Evolutionary conservation across 2,329 filamentous ascomycete species (phyloP), one percentile per base, ranked within the genome.

Genomic region (Fusarium sp.): DNA sequence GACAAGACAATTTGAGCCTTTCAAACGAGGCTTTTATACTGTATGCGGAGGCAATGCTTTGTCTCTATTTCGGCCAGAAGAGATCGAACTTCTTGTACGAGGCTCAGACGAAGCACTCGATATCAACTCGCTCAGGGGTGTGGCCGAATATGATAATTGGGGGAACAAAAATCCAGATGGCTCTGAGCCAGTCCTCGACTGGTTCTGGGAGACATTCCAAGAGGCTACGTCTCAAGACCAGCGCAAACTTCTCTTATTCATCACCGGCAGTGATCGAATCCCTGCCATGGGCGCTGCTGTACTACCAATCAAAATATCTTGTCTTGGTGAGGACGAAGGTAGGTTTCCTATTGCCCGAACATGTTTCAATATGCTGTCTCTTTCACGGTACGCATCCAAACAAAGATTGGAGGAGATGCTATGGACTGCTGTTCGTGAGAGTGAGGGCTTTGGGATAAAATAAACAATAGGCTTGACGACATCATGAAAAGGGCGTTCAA

Each of bases 11-110:
- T 98, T 97, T 70, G 94, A 97, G 77, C 94, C 94, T 1, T 98
- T 98, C 84, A 96, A 96, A 78, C 89, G 94, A 58, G 94, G 94
- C 1, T 98, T 98, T 80, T 98, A 94, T 78, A 97, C 92, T 0
- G 93, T 97, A 29, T 97, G 94, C 77, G 92, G 92, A 38, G 93
- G 94, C 38, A 97, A 96, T 77, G 94, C 94, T 1, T 84, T 97
- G 38, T 93, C 91, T 2, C 86, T 98, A 3, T 97, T 97, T 79
- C 88, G 93, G 18, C 92, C 94, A 0, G 94, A 97, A 78, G 94
- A 98, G 78, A 97, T 98, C 67, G 94, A 97, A 78, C 86, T 97
- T 6, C 86, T 97, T 1, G 88, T 98, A 8, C 87, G 94, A 54
- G 94, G 94, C 13, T 96, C 93, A 10, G 93, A 97, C 69, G 94